These are phyloP conservation scores for Aspergillus felis DNA, from an alignment of 2,329 filamentous ascomycete species.

Conservation along the genomic window DNA sequence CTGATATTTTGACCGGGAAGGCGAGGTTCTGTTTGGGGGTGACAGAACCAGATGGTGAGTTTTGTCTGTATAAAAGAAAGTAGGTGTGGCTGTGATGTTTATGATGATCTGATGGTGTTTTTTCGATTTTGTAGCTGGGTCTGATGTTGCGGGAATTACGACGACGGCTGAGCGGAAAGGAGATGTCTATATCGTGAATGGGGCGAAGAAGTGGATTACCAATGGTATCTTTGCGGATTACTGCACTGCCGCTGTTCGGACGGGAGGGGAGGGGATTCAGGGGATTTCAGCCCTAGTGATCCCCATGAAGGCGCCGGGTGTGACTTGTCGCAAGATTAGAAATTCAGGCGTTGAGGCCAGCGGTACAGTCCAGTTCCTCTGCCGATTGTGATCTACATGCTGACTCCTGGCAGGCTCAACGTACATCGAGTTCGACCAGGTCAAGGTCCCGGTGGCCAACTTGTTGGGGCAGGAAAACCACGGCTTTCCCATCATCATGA, in stretches of 20 bases:
- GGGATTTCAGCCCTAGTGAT: conserved; percentile 60
- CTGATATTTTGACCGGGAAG: conserved; percentile 53
- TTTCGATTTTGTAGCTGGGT: conserved; percentile 43
- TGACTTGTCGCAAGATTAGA: conserved; percentile 49
- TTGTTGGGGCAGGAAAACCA: conserved; percentile 60
- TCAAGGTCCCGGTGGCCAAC: conserved; percentile 72
- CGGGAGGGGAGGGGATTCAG: conserved; percentile 49
- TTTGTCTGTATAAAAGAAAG: too few relatives aligned
- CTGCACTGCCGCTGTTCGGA: conserved; percentile 58
- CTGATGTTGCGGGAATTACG: conserved; percentile 57
- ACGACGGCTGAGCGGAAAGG: conserved; percentile 52
- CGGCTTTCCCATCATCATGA: conserved; percentile 75
- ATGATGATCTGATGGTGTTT: background rate
- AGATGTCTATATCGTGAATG: conserved; percentile 55
- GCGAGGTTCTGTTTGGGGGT: conserved; percentile 60
- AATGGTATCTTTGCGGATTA: conserved; percentile 55
- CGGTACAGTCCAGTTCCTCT: conserved; percentile 29
- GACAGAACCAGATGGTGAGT: conserved; percentile 41
- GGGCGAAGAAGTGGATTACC: conserved; percentile 63
- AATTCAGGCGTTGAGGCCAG: conserved; percentile 60
- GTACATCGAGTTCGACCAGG: conserved; percentile 75
- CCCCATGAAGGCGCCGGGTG: conserved; percentile 47
- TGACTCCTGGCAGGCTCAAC: conserved; percentile 41
- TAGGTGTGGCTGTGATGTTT: background rate
- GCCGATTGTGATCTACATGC: background rate